Evolutionary conservation across 805 yeast species (phyloP).

Genomic region (Candida stauntonica): DNA sequence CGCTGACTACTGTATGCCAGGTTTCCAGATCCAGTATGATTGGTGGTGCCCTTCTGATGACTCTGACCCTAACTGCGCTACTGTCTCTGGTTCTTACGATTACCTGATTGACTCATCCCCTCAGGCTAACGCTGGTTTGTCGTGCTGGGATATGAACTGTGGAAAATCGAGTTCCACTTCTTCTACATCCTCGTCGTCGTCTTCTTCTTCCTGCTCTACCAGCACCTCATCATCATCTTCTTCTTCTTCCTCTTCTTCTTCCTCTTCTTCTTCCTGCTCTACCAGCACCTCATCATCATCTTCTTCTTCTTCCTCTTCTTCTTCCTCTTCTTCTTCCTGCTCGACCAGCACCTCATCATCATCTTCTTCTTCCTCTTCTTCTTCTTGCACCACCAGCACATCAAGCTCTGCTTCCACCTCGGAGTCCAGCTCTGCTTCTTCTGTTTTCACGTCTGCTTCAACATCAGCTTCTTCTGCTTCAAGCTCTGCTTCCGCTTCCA

Average conservation of each 20-base stretch:
- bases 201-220: not conserved
- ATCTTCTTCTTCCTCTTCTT: not conserved
- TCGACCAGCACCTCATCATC: not conserved
- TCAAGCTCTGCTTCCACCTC: not conserved
- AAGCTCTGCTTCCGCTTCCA: no score
- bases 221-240: not conserved
- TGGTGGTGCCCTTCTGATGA: not conserved
- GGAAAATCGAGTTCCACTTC: not conserved
- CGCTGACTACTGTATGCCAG: not conserved
- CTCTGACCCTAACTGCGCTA: not conserved
- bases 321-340: not conserved
- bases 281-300: constrained; percentile 3
- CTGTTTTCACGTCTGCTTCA: not conserved
- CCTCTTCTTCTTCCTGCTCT: constrained; percentile 1
- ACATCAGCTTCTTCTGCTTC: not conserved
- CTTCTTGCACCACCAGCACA: not conserved
- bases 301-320: not conserved
- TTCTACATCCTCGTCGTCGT: not conserved
- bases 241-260: not conserved
- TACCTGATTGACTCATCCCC: not conserved
- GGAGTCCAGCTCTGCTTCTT: not conserved
- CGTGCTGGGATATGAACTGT: not conserved
- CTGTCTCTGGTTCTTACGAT: not conserved
- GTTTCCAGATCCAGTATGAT: not conserved
- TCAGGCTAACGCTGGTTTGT: no score